Evolutionary conservation across 2,329 filamentous ascomycete species (phyloP).

Genomic region (Hawksworthiomyces lignivorus): DNA sequence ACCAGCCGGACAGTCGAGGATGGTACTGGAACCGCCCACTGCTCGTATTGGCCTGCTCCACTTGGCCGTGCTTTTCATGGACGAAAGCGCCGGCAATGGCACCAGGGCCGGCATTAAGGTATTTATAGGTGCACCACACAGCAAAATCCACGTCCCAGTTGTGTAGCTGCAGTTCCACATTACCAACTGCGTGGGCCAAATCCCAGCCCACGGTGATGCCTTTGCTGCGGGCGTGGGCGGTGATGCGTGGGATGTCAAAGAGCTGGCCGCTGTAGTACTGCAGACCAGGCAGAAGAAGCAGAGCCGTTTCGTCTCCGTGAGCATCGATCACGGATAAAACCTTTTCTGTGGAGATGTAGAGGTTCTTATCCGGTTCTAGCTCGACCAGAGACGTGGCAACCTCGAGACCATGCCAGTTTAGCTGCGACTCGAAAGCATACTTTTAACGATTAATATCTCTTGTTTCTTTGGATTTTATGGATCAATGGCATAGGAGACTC

Average conservation of each 20-base stretch:
- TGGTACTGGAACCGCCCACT: slow-evolving; percentile 36
- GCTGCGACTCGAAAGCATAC: slow-evolving; percentile 79
- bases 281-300: slow-evolving; percentile 77
- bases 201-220: slow-evolving; percentile 55
- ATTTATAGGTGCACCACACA: slow-evolving; percentile 92
- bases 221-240: slow-evolving; percentile 57
- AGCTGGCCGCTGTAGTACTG: slow-evolving; percentile 90
- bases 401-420: slow-evolving; percentile 60
- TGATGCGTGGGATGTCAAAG: slow-evolving; percentile 76
- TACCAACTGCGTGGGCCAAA: slow-evolving; percentile 60
- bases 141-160: slow-evolving; percentile 91
- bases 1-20: slow-evolving; percentile 74
- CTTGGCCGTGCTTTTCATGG: slow-evolving; percentile 62
- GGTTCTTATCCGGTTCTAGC: slow-evolving; percentile 55
- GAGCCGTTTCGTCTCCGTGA: slow-evolving; percentile 63
- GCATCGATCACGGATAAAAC: slow-evolving; percentile 67
- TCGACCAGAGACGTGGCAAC: slow-evolving; percentile 64
- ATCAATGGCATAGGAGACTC: too few species aligned
- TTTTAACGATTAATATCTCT: too few species aligned
- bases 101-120: slow-evolving; percentile 79
- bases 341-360: slow-evolving; percentile 59
- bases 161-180: slow-evolving; percentile 70
- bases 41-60: slow-evolving; percentile 36
- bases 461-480: too few species aligned
- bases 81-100: slow-evolving; percentile 75